Conservation (phyloP, 2,329 filamentous ascomycete species). For the Hypoxylon sp. region DNA sequence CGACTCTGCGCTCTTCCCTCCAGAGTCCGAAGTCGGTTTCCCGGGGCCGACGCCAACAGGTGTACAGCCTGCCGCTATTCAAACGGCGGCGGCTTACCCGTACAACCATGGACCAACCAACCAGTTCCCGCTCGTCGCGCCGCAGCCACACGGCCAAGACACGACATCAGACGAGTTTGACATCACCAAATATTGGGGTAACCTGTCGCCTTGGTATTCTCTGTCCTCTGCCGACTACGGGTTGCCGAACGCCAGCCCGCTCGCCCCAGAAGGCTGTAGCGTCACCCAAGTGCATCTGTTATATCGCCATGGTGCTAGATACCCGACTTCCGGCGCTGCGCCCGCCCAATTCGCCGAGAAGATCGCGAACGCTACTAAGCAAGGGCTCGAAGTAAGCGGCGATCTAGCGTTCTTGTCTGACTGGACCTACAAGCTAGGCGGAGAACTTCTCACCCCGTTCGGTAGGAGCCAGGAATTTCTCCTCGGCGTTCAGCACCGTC, state of each 20-base stretch:
- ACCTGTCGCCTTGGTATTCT: constrained; percentile 55
- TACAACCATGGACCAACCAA: constrained; percentile 49
- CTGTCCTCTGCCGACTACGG: constrained; percentile 54
- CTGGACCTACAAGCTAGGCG: constrained; percentile 56
- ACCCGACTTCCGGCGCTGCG: constrained; percentile 52
- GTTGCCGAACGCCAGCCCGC: constrained; percentile 51
- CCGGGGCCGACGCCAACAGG: constrained; percentile 51
- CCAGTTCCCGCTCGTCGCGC: constrained; percentile 53
- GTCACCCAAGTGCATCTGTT: constrained; percentile 54
- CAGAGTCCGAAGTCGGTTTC: constrained; percentile 52
- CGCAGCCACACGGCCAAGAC: constrained; percentile 48
- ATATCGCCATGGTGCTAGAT: constrained; percentile 55
- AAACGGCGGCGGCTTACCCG: constrained; percentile 52
- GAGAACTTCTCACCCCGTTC: constrained; percentile 57
- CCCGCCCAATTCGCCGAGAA: constrained; percentile 54
- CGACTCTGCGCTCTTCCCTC: constrained; percentile 51
- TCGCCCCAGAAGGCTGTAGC: constrained; percentile 51
- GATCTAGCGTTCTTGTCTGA: constrained; percentile 52
- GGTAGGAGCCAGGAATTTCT: constrained; percentile 60
- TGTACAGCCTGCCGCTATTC: constrained; percentile 49
- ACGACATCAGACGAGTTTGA: constrained; percentile 48
- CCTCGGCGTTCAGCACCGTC: constrained; percentile 58
- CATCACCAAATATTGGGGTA: constrained; percentile 55
- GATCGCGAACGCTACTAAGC: constrained; percentile 54
- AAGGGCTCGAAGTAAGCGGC: constrained; percentile 53